Base-by-base conservation (phyloP, 208 protist species). In the Naegleria gruberi region DNA sequence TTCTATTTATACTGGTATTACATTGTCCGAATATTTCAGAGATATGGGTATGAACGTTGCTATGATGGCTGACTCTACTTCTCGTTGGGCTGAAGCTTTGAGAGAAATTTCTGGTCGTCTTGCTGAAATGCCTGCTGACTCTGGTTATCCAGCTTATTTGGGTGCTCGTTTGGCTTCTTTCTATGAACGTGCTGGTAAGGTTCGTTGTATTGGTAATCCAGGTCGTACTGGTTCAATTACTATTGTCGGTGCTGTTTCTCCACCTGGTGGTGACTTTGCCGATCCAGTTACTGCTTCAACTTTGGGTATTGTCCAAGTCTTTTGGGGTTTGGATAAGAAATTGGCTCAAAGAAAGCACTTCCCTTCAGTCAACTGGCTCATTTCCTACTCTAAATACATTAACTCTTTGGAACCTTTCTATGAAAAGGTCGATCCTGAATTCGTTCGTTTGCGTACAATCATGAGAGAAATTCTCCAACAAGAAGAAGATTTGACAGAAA, bases 291-390 rank as follows among this genome's bases (percentile, higher is more conserved):
- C 98, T 44, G 97, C 98, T 41, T 97, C 99, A 34, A 99, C 99
- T 43, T 95, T 99, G 42, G 96, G 96, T 93, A 99, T 99, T 92
- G 99, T 99, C 73, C 99, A 99, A 95, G 99, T 99, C 43, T 99
- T 99, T 95, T 99, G 99, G 99, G 99, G 98, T 92, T 95, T 99
- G 8, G 98, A 99, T 95, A 99, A 99, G 96, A 99, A 99, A 90
- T 96, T 99, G 8, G 99, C 99, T 4, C 98, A 99, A 96, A 95
- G 99, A 87, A 99, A 99, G 96, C 99, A 99, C 96, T 99, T 99
- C 96, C 99, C 99, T 46, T 99, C 99, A 12, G 97, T 99, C 46
- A 99, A 99, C 95, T 99, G 99, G 99, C 94, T 98, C 44, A 96
- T 99, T 91, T 99, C 97, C 7, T 99, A 99, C 95, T 99, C 98